Base-by-base conservation (phyloP, 2,329 filamentous ascomycete species). In the Cladosporium sphaerospermum region DNA sequence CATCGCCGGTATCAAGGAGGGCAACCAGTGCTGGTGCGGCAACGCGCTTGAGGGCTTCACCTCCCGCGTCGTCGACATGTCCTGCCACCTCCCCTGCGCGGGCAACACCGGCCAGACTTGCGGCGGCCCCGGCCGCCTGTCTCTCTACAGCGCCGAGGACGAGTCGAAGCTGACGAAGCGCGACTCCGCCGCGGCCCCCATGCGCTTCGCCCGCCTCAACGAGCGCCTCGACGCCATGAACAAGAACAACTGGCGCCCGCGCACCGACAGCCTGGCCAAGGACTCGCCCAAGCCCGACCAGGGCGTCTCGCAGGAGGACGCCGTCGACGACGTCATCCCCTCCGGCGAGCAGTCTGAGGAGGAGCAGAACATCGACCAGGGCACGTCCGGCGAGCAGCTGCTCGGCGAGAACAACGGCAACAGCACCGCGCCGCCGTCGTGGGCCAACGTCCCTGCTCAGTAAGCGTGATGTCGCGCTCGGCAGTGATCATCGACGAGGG, bases 1-100 rank as follows among this genome's bases (percentile, higher is more conserved):
- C 33, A 64, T 69, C 31, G 66, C 67, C 8, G 67, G 66, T n/a
- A 36, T 67, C 14, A 62, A 68, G 47, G 65, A 62, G 45, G 58
- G 58, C 5, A 61, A 56, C 36, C 58, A 68, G 53, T 69, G 67
- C 55, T 67, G 55, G 53, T 69, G 67, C 45, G 66, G 65, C 3
- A 65, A 66, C 42, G 50, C 56, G 1, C 45, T 69, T 33, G 59
- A 54, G 33, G 54, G 54, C 5, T 45, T 58, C 45, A 57, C 57
- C 2, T 57, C 61, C n/a, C 55, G 57, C 7, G 59, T 60, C 8
- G 59, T 64, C 19, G 63, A 66, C 41, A 59, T 56, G 8, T 61
- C 55, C 32, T 69, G 66, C 54, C 55, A 55, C 13, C 41, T 60
- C 16, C n/a, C 60, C 23, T 69, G 66, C 54, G 47, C 64, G 13